Percentiles rank a stretch among this genome's conserved stretches.
phyloP scores from a whole-genome alignment of 2,329 filamentous ascomycete species.

The Monilinia polystroma region DNA sequence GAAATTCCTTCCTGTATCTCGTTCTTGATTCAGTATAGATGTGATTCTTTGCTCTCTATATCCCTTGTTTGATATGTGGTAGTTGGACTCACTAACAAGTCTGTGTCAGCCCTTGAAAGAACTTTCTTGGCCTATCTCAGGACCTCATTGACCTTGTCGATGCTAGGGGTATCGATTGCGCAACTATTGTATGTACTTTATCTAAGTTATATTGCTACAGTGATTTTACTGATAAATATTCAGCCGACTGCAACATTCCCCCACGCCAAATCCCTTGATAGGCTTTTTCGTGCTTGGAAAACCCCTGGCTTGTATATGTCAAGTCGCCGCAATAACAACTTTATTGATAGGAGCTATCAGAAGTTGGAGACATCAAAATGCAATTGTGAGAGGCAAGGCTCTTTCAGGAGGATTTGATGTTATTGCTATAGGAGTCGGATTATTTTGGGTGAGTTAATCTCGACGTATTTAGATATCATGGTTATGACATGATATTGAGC shows the following conservation, averaged over 20 bases:
- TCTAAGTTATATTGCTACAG: slow-evolving; percentile 19
- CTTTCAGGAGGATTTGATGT: slow-evolving; percentile 60
- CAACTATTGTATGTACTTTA: slow-evolving; percentile 56
- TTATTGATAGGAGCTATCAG: slow-evolving; percentile 55
- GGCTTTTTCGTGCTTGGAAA: slow-evolving; percentile 61
- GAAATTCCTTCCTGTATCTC: not conserved
- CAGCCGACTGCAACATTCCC: slow-evolving; percentile 47
- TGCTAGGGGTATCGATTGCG: slow-evolving; percentile 63
- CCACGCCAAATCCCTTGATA: slow-evolving; percentile 44
- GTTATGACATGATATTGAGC: not conserved
- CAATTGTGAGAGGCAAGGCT: slow-evolving; percentile 56
- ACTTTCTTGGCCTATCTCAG: slow-evolving; percentile 73
- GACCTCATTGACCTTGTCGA: slow-evolving; percentile 66
- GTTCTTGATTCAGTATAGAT: slow-evolving; percentile 3
- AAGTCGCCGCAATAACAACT: slow-evolving; percentile 43
- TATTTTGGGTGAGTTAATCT: slow-evolving; percentile 48
- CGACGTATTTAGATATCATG: not conserved
- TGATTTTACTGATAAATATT: slow-evolving; percentile 40
- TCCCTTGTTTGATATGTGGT: not conserved
- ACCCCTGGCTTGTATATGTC: slow-evolving; percentile 52
- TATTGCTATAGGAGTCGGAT: slow-evolving; percentile 47
- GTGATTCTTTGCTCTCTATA: not conserved
- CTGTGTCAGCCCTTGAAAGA: slow-evolving; percentile 63
- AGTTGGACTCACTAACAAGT: slow-evolving; percentile 22
- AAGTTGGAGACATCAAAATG: slow-evolving; percentile 61